These are phyloP conservation scores for Tremella yokohamensis DNA, from an alignment of 768 basidiomycete genomes.

Conservation along the genomic window DNA sequence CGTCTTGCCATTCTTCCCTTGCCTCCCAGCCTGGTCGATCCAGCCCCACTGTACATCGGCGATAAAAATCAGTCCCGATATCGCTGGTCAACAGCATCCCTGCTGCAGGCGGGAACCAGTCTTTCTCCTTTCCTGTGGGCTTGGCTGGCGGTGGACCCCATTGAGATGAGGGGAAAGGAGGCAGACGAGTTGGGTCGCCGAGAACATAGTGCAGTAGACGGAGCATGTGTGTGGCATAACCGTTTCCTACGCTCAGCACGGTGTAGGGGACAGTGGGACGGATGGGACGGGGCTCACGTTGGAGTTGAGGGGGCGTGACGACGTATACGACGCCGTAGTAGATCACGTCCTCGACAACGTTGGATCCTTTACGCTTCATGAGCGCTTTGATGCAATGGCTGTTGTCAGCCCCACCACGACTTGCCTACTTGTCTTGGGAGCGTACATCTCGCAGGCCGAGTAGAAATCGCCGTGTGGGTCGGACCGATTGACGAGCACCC, in stretches of 20 bases:
- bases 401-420: neutral
- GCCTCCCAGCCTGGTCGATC: slow-evolving; percentile 33
- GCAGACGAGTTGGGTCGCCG: slow-evolving; percentile 13
- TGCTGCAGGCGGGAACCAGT: slow-evolving; percentile 15
- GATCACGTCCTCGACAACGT: slow-evolving; percentile 14
- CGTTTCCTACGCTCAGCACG: slow-evolving; percentile 20
- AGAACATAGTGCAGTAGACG: slow-evolving; percentile 30
- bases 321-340: slow-evolving; percentile 38
- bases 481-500: slow-evolving; percentile 32
- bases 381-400: slow-evolving; percentile 25
- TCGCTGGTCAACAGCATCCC: slow-evolving; percentile 35
- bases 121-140: neutral
- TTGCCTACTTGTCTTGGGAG: neutral
- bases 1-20: slow-evolving; percentile 8
- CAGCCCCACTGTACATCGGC: slow-evolving; percentile 14
- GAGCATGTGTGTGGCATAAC: slow-evolving; percentile 36
- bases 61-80: slow-evolving; percentile 33
- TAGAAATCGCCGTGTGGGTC: slow-evolving; percentile 29
- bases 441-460: slow-evolving; percentile 33
- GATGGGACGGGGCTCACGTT: slow-evolving; percentile 19
- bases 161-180: slow-evolving; percentile 16
- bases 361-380: slow-evolving; percentile 16
- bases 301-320: slow-evolving; percentile 30
- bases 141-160: slow-evolving; percentile 20
- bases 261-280: neutral